phyloP scores from a whole-genome alignment of 2,329 filamentous ascomycete species.

The Aspergillus sp. region DNA sequence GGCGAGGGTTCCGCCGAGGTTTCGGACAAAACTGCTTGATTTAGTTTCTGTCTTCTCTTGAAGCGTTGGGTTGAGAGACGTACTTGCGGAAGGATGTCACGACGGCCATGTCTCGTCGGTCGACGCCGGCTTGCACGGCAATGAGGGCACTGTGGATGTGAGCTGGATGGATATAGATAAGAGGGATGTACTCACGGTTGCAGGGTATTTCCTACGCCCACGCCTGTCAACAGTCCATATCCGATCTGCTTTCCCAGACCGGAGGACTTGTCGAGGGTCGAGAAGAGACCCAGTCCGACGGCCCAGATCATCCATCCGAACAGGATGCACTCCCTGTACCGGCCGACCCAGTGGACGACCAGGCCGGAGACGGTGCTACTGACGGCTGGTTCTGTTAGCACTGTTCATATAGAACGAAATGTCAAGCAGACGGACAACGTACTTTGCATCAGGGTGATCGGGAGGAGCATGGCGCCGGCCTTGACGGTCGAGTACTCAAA shows the following conservation, averaged over 20 bases:
- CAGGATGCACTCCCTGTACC: constrained; percentile 56
- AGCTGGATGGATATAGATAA: neutral
- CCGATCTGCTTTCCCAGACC: constrained; percentile 55
- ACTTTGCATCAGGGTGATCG: constrained; percentile 51
- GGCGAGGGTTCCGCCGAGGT: constrained; percentile 42
- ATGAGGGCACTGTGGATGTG: constrained; percentile 27
- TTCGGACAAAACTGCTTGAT: constrained; percentile 38
- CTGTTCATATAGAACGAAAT: constrained; percentile 15
- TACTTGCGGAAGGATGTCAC: constrained; percentile 39
- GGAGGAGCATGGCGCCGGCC: constrained; percentile 52
- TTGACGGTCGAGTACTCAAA: constrained; percentile 43
- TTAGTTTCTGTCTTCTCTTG: neutral
- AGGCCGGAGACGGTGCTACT: constrained; percentile 54
- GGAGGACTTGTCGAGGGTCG: constrained; percentile 49
- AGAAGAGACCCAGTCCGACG: constrained; percentile 53
- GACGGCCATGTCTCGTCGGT: constrained; percentile 41
- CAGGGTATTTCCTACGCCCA: constrained; percentile 54
- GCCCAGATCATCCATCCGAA: constrained; percentile 55
- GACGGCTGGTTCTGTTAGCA: constrained; percentile 30
- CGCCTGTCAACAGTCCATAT: constrained; percentile 53
- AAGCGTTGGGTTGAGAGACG: neutral
- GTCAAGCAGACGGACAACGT: constrained; percentile 3
- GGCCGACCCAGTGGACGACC: constrained; percentile 52
- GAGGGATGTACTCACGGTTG: constrained; percentile 38
- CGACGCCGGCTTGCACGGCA: constrained; percentile 41